Evolutionary conservation across 202 grass and related monocot species (phyloP).

Genomic region (Saccharum hybrid): DNA sequence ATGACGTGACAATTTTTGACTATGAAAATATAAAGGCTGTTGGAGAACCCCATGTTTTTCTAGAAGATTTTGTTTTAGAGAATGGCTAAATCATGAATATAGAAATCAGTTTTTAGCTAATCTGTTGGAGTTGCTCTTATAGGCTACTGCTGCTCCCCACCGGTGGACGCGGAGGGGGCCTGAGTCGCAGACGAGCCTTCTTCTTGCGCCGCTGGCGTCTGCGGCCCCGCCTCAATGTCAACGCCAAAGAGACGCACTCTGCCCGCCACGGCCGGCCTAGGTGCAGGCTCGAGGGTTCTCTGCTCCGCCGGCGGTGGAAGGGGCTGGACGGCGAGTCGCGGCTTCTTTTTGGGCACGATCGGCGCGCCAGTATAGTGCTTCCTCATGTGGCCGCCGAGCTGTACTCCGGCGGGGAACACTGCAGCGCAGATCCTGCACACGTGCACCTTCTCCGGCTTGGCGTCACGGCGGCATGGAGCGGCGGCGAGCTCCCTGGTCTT

Average conservation of each 20-base stretch:
- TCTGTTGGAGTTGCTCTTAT: no score
- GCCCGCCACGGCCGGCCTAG: background rate
- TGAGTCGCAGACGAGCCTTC: background rate
- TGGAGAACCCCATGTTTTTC: no score
- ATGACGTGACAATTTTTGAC: no score
- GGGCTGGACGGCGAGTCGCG: background rate
- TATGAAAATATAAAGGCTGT: no score
- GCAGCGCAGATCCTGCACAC: conserved; percentile 7
- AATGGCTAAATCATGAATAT: no score
- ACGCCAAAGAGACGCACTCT: conserved; percentile 39
- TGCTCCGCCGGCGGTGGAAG: background rate
- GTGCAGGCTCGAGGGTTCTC: background rate
- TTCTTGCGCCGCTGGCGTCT: background rate
- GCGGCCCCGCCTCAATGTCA: background rate
- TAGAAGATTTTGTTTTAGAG: no score
- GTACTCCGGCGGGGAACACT: background rate
- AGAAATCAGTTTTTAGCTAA: no score
- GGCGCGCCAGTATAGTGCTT: conserved; percentile 21
- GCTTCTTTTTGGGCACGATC: conserved; percentile 35
- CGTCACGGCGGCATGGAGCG: background rate
- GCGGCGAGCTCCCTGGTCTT: conserved; percentile 4
- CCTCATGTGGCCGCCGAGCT: conserved; percentile 56
- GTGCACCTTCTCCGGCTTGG: conserved; percentile 8
- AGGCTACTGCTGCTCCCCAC: background rate
- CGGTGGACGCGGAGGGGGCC: background rate